These are phyloP conservation scores for Cystofilobasidium macerans DNA, from an alignment of 768 basidiomycete species.

Conservation along the genomic window DNA sequence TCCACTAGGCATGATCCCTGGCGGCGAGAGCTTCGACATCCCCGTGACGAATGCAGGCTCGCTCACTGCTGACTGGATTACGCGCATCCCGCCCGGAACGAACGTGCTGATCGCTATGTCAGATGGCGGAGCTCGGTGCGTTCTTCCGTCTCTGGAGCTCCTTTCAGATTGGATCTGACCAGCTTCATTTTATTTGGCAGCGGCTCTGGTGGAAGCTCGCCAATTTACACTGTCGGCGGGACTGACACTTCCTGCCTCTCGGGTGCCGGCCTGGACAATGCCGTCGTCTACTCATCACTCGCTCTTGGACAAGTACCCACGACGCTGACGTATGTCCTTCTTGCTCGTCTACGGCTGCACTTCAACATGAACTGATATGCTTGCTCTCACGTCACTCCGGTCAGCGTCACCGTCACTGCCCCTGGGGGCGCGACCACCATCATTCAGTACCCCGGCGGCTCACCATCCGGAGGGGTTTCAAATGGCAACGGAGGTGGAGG, in stretches of 20 bases:
- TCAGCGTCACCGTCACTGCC: conserved; percentile 14
- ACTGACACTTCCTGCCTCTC: conserved; percentile 2
- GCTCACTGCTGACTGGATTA: conserved; percentile 6
- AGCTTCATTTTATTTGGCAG: neutral
- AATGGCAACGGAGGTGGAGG: neutral
- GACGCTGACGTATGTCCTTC: conserved; percentile 14
- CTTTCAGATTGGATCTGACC: neutral
- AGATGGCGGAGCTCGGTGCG: conserved; percentile 10
- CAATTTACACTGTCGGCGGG: conserved; percentile 19
- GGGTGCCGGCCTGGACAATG: neutral
- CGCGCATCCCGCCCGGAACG: conserved; percentile 8
- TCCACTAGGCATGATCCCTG: conserved; percentile 18
- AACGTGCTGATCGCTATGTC: conserved; percentile 19
- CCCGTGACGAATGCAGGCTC: conserved; percentile 12
- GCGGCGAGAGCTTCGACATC: conserved; percentile 20
- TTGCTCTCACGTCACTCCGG: neutral
- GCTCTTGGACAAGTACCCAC: conserved; percentile 23
- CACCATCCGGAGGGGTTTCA: neutral
- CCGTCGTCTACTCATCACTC: conserved; percentile 21
- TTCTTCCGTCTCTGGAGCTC: neutral
- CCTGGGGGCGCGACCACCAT: conserved; percentile 3
- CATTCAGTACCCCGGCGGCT: neutral
- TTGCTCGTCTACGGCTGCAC: neutral
- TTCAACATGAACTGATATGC: neutral
- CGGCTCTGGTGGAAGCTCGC: conserved; percentile 15